Conservation (phyloP, 129 eudicot genomes). For the Flaveria trinervia region DNA sequence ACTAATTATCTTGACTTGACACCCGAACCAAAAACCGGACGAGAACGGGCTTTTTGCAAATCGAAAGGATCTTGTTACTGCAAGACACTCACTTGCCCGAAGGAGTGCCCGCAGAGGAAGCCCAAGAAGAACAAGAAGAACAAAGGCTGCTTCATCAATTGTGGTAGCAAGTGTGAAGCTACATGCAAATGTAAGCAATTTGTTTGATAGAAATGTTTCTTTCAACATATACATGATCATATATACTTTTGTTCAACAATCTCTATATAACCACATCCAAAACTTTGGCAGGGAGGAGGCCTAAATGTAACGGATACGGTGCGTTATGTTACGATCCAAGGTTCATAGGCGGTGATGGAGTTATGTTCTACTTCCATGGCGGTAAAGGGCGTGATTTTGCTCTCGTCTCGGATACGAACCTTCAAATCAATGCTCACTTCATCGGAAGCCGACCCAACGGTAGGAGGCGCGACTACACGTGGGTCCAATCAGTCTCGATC, state of each 20-base stretch:
- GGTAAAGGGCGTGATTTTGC: slow-evolving; percentile 52
- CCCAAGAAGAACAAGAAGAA: slow-evolving; percentile 64
- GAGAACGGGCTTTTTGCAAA: slow-evolving; percentile 50
- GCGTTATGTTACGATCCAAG: slow-evolving; percentile 70
- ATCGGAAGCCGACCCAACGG: slow-evolving; percentile 63
- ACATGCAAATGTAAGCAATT: slow-evolving; percentile 59
- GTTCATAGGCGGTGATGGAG: slow-evolving; percentile 68
- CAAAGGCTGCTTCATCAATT: slow-evolving; percentile 60
- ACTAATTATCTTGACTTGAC: slow-evolving; percentile 38
- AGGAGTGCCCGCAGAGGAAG: slow-evolving; percentile 67
- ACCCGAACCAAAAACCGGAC: slow-evolving; percentile 40
- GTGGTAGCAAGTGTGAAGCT: slow-evolving; percentile 70
- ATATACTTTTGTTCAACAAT: not conserved
- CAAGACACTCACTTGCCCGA: slow-evolving; percentile 55
- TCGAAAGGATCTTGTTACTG: slow-evolving; percentile 41
- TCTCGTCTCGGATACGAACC: slow-evolving; percentile 55
- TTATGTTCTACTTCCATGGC: slow-evolving; percentile 77
- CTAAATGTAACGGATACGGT: slow-evolving; percentile 50
- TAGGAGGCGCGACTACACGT: slow-evolving; percentile 63
- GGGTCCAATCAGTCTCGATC: slow-evolving; percentile 64
- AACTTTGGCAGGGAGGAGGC: slow-evolving; percentile 52
- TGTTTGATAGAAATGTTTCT: slow-evolving; percentile 1
- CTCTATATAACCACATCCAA: not conserved
- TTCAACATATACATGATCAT: not conserved
- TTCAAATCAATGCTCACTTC: slow-evolving; percentile 67